Evolutionary conservation across 352 stramenopile genomes (phyloP).

Genomic region (Globisporangium apiculatum): DNA sequence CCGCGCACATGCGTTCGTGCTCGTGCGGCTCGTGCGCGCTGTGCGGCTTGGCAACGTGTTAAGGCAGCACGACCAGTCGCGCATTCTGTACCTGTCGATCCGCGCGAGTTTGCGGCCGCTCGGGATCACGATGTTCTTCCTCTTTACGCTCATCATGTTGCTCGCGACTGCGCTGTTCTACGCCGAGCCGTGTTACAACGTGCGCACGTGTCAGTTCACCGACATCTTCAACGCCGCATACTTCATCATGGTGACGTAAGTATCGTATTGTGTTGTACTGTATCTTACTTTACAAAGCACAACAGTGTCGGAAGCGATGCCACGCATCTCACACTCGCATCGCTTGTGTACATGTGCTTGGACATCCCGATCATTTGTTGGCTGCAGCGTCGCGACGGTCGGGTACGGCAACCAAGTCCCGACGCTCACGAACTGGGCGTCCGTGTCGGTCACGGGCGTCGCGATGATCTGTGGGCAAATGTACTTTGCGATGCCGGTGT

Average conservation of each 20-base stretch:
- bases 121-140: conserved; percentile 64
- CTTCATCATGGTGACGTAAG: conserved; percentile 82
- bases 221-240: conserved; percentile 82
- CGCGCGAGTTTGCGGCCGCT: conserved; percentile 52
- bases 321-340: too few relatives aligned
- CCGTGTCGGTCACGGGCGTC: conserved; percentile 40
- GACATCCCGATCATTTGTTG: too few relatives aligned
- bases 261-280: conserved; percentile 4
- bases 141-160: conserved; percentile 70
- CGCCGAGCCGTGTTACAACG: conserved; percentile 67
- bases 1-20: conserved; percentile 19
- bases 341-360: too few relatives aligned
- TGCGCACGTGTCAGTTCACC: conserved; percentile 71
- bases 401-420: conserved; percentile 68
- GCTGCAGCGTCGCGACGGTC: conserved; percentile 56
- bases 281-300: too few relatives aligned
- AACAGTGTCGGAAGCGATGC: too few relatives aligned
- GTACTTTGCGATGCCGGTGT: conserved; percentile 76
- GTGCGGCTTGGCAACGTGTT: conserved; percentile 46
- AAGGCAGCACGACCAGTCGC: conserved; percentile 44
- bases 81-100: conserved; percentile 50
- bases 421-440: conserved; percentile 41
- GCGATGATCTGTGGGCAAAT: conserved; percentile 74
- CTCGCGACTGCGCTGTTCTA: conserved; percentile 72
- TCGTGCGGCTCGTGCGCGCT: conserved; percentile 47